Base-by-base conservation (phyloP, 1,284 basidiomycete species). In the Naganishia sp. region DNA sequence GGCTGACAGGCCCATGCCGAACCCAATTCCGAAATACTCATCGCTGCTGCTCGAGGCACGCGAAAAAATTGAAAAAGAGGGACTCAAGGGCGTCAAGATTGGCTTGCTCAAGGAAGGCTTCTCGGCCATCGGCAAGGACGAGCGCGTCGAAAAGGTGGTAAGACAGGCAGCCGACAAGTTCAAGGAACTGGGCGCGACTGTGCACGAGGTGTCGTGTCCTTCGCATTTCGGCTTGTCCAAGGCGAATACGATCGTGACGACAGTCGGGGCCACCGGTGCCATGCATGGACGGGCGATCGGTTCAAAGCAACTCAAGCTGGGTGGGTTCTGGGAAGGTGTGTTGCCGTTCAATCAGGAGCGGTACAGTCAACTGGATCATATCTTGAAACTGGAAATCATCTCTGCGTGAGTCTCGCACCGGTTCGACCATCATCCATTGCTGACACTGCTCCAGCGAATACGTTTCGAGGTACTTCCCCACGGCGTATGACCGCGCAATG, bases 31-130 rank as follows among this genome's bases (percentile, higher is more conserved):
- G 1, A 74, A 81, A 39, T 82, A 84, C 63, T 68, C 74, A 9
- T 71, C 75, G 2, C 62, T 78, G 0, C 70, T 78, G 18, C 42
- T 64, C 7, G 68, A 69, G 1, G 72, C 71, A n/a, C 70, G 67
- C 0, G 66, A 70, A 23, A 52, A 57, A 0, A 63, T 70, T 13
- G 66, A 73, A 0, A 46, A 68, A 7, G 32, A 53, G 65, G 49
- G 55, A 3, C 64, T 65, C 55, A 66, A 69, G 18, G 73, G 79
- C 1, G 63, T 81, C 32, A 73, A 74, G 57, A 76, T 84, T 25
- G 83, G 81, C 0, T 67, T 84, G 1, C 72, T 84, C 39, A 77
- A 73, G 47, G 83, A 84, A 69, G 79, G 79, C 0, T 75, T 83
- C 61, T 71, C 71, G 23, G 75, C 79, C 43, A 73, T 73, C n/a